Evolutionary conservation across 495 filamentous ascomycete species (phyloP).

Genomic region (Tuber calosporum): DNA sequence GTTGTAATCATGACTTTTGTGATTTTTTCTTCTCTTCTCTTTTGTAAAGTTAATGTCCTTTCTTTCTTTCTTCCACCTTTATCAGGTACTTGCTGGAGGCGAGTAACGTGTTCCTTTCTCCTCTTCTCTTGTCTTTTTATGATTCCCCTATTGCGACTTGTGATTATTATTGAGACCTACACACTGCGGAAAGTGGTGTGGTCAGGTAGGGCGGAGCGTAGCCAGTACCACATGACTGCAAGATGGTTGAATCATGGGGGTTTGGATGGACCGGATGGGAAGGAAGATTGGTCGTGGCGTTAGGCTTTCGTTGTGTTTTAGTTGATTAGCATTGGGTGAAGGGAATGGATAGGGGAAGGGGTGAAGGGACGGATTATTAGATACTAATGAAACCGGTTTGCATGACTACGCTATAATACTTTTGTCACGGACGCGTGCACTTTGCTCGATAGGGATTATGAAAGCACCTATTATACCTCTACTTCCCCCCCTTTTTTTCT

Average conservation of each 20-base stretch:
- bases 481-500: neutral
- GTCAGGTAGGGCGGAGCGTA: neutral
- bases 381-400: neutral
- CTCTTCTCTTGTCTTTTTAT: neutral
- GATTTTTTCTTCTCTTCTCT: neutral
- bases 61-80: neutral
- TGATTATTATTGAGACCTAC: neutral
- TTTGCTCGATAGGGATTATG: neutral
- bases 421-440: neutral
- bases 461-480: neutral
- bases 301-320: neutral
- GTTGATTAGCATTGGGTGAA: neutral
- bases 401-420: neutral
- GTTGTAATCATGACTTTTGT: neutral
- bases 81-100: neutral
- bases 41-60: constrained; percentile 3
- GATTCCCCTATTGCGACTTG: neutral
- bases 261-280: neutral
- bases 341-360: neutral
- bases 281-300: constrained; percentile 3
- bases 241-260: neutral
- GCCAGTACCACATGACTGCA: neutral
- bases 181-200: neutral
- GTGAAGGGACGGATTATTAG: neutral
- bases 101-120: neutral